These are phyloP conservation scores for Echium plantagineum DNA, from an alignment of 257 asterid species.

Conservation along the genomic window DNA sequence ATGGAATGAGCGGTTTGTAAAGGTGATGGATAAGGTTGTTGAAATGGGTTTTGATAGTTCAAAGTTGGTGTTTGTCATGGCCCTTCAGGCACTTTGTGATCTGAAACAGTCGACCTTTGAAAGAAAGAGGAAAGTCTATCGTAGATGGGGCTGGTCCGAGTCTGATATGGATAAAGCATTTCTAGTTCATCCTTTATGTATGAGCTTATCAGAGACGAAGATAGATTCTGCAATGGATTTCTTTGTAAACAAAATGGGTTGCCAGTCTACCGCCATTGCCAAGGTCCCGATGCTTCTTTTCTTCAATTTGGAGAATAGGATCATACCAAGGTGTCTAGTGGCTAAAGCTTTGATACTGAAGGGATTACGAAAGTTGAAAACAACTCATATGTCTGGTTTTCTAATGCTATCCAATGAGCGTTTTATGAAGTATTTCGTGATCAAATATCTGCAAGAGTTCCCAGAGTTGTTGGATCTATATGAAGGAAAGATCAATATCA, in stretches of 20 bases:
- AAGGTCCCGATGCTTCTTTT: conserved; percentile 10
- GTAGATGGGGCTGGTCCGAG: conserved; percentile 25
- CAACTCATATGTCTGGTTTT: neutral
- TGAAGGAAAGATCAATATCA: neutral
- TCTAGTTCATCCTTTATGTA: conserved; percentile 13
- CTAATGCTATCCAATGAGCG: neutral
- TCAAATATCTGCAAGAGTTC: neutral
- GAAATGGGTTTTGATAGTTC: conserved; percentile 15
- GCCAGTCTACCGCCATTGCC: conserved; percentile 2
- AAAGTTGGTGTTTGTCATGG: neutral
- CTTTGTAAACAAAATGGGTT: conserved; percentile 11
- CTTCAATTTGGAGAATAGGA: conserved; percentile 7
- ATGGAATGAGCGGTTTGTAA: neutral
- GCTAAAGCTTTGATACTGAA: neutral
- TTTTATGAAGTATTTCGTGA: neutral
- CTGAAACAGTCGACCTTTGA: conserved; percentile 7
- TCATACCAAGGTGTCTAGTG: conserved; percentile 8
- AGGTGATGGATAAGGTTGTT: neutral
- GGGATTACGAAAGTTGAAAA: conserved; percentile 1
- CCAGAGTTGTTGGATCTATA: neutral
- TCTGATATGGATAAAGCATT: conserved; percentile 14
- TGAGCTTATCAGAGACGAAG: conserved; percentile 20
- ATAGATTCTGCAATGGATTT: conserved; percentile 14
- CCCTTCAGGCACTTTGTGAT: conserved; percentile 8
- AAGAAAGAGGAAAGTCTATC: conserved; percentile 11